Conservation (phyloP, 805 yeast species). For the Metschnikowia koreensis region DNA sequence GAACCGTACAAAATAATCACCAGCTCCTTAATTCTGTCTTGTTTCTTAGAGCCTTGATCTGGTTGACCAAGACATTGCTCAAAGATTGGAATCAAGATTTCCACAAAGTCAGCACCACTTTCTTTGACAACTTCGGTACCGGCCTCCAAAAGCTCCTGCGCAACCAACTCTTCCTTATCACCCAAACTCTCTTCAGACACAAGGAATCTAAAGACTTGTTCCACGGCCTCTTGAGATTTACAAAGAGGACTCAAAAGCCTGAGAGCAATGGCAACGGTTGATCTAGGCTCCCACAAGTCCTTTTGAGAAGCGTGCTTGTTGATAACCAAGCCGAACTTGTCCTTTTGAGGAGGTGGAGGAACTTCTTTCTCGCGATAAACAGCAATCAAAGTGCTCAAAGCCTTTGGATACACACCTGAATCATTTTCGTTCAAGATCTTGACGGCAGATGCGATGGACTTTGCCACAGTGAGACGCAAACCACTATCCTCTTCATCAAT, state of each 20-base stretch:
- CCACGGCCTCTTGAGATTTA: slow-evolving; percentile 39
- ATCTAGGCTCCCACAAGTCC: slow-evolving; percentile 83
- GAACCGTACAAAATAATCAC: slow-evolving; percentile 88
- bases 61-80: slow-evolving; percentile 61
- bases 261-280: slow-evolving; percentile 74
- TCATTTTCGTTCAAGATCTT: slow-evolving; percentile 26
- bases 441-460: slow-evolving; percentile 62
- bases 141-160: slow-evolving; percentile 86
- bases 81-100: slow-evolving; percentile 74
- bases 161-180: slow-evolving; percentile 68
- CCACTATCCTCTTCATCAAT: slow-evolving; percentile 60
- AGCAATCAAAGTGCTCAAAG: slow-evolving; percentile 47
- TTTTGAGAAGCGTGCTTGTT: slow-evolving; percentile 57
- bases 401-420: slow-evolving; percentile 24
- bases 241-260: slow-evolving; percentile 54
- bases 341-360: slow-evolving; percentile 76
- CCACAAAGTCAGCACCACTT: slow-evolving; percentile 69
- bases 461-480: slow-evolving; percentile 69
- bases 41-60: slow-evolving; percentile 45
- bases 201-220: slow-evolving; percentile 58
- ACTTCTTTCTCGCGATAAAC: slow-evolving; percentile 59
- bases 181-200: slow-evolving; percentile 65
- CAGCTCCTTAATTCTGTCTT: slow-evolving; percentile 70
- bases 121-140: slow-evolving; percentile 68
- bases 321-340: slow-evolving; percentile 75